phyloP scores from a whole-genome alignment of 352 stramenopile species.

The Phytophthora foliorum region DNA sequence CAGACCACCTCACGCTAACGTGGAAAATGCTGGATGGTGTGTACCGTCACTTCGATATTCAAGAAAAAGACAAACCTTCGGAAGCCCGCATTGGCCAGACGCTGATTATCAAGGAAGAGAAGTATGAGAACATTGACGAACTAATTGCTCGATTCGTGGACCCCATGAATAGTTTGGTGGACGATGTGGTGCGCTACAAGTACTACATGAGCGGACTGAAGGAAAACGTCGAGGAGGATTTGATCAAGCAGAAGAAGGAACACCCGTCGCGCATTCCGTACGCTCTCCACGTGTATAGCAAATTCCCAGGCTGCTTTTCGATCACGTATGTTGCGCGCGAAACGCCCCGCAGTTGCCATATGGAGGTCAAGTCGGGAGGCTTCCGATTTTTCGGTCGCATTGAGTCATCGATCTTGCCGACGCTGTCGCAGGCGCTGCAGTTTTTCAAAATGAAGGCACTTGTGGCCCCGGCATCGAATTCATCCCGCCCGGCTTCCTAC shows the following conservation, averaged over 20 bases:
- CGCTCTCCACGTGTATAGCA: constrained; percentile 85
- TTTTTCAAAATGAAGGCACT: constrained; percentile 93
- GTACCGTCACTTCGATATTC: constrained; percentile 90
- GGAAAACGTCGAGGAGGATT: constrained; percentile 85
- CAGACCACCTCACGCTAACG: constrained; percentile 88
- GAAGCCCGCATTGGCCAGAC: constrained; percentile 84
- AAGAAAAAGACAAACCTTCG: constrained; percentile 89
- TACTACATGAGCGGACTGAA: constrained; percentile 80
- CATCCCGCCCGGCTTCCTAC: constrained; percentile 58
- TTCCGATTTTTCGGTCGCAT: constrained; percentile 91
- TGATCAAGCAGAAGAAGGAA: constrained; percentile 92
- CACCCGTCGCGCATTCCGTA: constrained; percentile 88
- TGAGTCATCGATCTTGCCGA: constrained; percentile 86
- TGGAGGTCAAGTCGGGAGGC: constrained; percentile 88
- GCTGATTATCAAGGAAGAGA: constrained; percentile 90
- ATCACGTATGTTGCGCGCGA: constrained; percentile 90
- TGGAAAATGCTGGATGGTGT: constrained; percentile 92
- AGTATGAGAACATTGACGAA: constrained; percentile 91
- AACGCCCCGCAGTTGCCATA: constrained; percentile 87
- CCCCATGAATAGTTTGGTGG: constrained; percentile 90
- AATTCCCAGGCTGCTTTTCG: constrained; percentile 91
- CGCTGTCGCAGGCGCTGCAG: constrained; percentile 80
- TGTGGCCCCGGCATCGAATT: constrained; percentile 54
- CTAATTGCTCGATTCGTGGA: constrained; percentile 90
- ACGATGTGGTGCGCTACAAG: constrained; percentile 90